Base-by-base conservation (phyloP, 2,329 filamentous ascomycete genomes). In the Huntiella omanensis region DNA sequence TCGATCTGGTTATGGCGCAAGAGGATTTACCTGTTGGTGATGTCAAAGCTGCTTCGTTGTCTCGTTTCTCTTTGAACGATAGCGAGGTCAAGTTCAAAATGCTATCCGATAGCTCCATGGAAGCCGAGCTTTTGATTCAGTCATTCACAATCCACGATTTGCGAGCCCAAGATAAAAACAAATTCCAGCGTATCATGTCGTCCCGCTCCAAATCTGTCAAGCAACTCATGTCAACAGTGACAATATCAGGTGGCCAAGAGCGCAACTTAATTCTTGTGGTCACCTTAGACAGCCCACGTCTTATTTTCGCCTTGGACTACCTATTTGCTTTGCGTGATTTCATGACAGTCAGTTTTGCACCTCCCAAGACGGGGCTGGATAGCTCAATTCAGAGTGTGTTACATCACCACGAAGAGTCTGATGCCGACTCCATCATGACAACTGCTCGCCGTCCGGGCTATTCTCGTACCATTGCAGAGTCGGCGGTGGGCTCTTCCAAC, bases 101-200 rank as follows among this genome's bases (percentile, higher is more conserved):
- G 80, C 73, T 95, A 55, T 92, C 83, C 15, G 88, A 98, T 59
- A 80, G 81, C 5, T 87, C 87, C 0, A 63, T 98, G 36, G 91
- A 98, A 59, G 86, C 87, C 2, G 92, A 99, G 58, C 73, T 98
- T 5, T 70, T 94, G 33, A 86, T 98, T 12, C 81, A 91, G 50
- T 91, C 88, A 0, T 95, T 98, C 59, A 94, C 86, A 0, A 94
- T 96, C 53, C 75, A 83, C 47, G 91, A 99, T 59, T 95, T 82
- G 52, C 79, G 92, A n/a, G 78, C 77, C 4, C 74, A 76, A 46
- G 87, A 93, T 55, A 83, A 80, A 4, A 98, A 95, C 66, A 95
- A 93, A 58, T 99, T 92, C 69, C 77, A 86, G 43, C 92, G 88
- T 60, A 95, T 98, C 63, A 96, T 98, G 91, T 87, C 87, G 1